Percentiles rank a stretch among this genome's conserved stretches.
These are phyloP conservation scores for Candida ovalis DNA, from an alignment of 805 yeast genomes.

Conservation along the genomic window DNA sequence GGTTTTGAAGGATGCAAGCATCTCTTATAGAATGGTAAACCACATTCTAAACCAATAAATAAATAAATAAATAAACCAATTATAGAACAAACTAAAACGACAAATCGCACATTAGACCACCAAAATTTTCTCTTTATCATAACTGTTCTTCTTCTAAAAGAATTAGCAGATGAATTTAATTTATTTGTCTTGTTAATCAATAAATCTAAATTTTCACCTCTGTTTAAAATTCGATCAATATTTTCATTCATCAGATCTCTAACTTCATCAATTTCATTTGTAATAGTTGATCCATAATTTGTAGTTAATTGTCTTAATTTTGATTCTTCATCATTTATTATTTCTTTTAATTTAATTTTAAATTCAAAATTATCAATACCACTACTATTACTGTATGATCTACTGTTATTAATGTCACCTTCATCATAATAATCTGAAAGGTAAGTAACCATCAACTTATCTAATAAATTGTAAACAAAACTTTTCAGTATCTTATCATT, in stretches of 20 bases:
- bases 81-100: conserved; percentile 28
- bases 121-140: conserved; percentile 63
- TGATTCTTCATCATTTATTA: conserved; percentile 50
- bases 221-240: conserved; percentile 62
- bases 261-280: conserved; percentile 60
- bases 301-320: conserved; percentile 39
- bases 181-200: conserved; percentile 78
- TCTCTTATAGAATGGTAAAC: conserved; percentile 43
- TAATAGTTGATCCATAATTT: conserved; percentile 30
- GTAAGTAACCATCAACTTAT: conserved; percentile 48
- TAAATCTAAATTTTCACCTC: conserved; percentile 73
- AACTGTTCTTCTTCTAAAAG: conserved; percentile 67
- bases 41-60: conserved; percentile 50
- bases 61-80: conserved; percentile 37
- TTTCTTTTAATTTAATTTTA: conserved; percentile 52
- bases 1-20: conserved; percentile 36
- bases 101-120: conserved; percentile 55
- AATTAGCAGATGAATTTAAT: conserved; percentile 60
- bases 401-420: background rate
- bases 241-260: conserved; percentile 68
- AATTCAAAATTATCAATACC: conserved; percentile 37
- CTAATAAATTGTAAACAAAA: conserved; percentile 44
- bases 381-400: background rate
- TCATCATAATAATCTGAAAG: conserved; percentile 17
- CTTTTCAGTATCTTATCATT: conserved; percentile 42